phyloP scores from a whole-genome alignment of 257 asterid genomes.

The Salvia splendens region DNA sequence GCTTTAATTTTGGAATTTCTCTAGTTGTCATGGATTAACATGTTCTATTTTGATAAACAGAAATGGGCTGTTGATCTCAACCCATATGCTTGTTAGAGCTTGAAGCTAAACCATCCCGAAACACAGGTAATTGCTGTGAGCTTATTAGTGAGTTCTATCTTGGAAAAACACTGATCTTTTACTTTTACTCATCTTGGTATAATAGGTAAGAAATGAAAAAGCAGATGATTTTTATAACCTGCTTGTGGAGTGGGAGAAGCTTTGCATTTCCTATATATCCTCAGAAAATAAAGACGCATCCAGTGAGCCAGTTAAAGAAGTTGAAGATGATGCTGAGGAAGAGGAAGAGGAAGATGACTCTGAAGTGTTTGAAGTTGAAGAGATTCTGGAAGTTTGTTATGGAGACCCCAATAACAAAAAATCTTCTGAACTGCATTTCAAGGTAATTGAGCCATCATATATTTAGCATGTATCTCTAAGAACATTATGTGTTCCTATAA shows the following conservation, averaged over 20 bases:
- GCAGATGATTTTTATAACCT: conserved; percentile 60
- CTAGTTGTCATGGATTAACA: background rate
- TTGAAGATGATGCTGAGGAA: conserved; percentile 20
- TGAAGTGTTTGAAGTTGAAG: conserved; percentile 61
- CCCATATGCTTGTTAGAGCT: conserved; percentile 64
- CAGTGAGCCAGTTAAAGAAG: conserved; percentile 27
- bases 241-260: conserved; percentile 69
- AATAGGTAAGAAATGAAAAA: conserved; percentile 64
- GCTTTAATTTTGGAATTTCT: background rate
- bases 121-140: conserved; percentile 50
- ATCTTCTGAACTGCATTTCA: conserved; percentile 47
- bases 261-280: conserved; percentile 49
- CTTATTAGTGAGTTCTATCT: background rate
- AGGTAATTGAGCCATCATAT: conserved; percentile 45
- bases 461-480: conserved; percentile 1
- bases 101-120: conserved; percentile 72
- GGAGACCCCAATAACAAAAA: conserved; percentile 53
- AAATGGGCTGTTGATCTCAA: conserved; percentile 95
- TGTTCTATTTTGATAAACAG: conserved; percentile 33
- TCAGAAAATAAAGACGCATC: conserved; percentile 27
- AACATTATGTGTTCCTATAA: background rate
- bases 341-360: conserved; percentile 39
- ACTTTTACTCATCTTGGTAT: background rate
- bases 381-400: conserved; percentile 51
- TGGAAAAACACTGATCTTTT: background rate